A percentile compares a stretch with the other conserved stretches of the same genome.
These are phyloP conservation scores for Pseudevernia furfuracea DNA, from an alignment of 495 filamentous ascomycete species.

Conservation along the genomic window DNA sequence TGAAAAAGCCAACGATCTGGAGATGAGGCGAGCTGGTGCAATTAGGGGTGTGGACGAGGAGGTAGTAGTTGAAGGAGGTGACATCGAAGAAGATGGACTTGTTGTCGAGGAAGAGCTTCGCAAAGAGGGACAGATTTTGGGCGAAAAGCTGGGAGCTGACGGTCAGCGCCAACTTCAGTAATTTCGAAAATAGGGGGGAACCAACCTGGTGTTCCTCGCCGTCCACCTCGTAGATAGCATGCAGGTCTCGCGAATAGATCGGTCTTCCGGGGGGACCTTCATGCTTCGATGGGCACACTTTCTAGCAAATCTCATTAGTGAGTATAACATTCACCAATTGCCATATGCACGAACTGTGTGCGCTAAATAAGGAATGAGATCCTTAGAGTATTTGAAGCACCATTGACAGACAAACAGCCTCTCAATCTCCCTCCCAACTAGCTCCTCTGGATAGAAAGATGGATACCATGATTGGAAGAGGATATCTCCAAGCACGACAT, in stretches of 20 bases:
- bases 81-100: constrained; percentile 99
- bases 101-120: constrained; percentile 96
- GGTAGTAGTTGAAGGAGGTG: constrained; percentile 88
- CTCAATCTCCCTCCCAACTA: constrained; percentile 55
- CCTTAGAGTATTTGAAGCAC: constrained; percentile 88
- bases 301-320: constrained; percentile 38
- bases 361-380: constrained; percentile 51
- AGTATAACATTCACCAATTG: constrained; percentile 33
- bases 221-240: constrained; percentile 82
- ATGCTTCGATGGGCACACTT: constrained; percentile 28
- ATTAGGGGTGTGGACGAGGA: constrained; percentile 57
- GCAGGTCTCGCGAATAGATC: constrained; percentile 53
- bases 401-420: constrained; percentile 79
- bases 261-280: constrained; percentile 37
- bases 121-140: constrained; percentile 91
- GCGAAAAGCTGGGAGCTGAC: constrained; percentile 60
- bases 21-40: constrained; percentile 29
- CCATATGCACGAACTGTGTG: constrained; percentile 41
- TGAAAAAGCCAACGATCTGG: constrained; percentile 89
- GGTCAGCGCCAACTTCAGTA: constrained; percentile 9
- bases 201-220: constrained; percentile 58
- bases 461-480: constrained; percentile 74
- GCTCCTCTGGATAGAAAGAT: constrained; percentile 69
- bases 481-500: constrained; percentile 66
- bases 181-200: constrained; percentile 13